Conservation (phyloP, 768 basidiomycete genomes). For the Paxillus involutus region DNA sequence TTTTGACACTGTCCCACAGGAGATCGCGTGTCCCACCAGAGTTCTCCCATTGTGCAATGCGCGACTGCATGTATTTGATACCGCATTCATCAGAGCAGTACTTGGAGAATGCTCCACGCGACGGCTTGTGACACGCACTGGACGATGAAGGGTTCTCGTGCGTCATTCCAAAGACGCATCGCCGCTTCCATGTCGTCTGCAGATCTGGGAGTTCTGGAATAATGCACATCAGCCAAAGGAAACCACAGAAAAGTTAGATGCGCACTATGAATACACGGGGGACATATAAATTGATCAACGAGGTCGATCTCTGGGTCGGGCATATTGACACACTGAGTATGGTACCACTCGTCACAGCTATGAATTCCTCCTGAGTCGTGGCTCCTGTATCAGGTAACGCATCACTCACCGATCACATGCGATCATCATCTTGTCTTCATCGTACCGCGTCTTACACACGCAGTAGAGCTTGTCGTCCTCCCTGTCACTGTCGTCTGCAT, state of each 20-base stretch:
- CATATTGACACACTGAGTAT: constrained; percentile 82
- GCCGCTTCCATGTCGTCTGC: constrained; percentile 76
- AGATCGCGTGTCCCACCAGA: constrained; percentile 61
- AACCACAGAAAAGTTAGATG: constrained; percentile 13
- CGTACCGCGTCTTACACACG: constrained; percentile 83
- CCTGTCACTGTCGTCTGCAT: constrained; percentile 42
- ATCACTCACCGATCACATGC: constrained; percentile 81
- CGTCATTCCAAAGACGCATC: constrained; percentile 70
- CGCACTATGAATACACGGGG: constrained; percentile 74
- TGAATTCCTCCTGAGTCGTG: not conserved
- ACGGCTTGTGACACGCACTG: constrained; percentile 76
- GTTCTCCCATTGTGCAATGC: constrained; percentile 60
- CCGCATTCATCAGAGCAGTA: constrained; percentile 93
- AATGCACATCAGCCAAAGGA: not conserved
- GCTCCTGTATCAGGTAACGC: not conserved
- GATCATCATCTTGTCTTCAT: constrained; percentile 89
- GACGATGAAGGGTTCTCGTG: constrained; percentile 61
- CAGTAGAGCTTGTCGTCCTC: constrained; percentile 74
- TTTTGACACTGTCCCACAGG: constrained; percentile 75
- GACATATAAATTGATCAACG: constrained; percentile 92
- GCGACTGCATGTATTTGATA: constrained; percentile 64
- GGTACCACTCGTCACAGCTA: constrained; percentile 96
- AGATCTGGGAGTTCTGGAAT: constrained; percentile 57
- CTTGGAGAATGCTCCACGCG: constrained; percentile 82
- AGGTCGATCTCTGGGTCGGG: constrained; percentile 81